Percentiles rank a stretch among this genome's conserved stretches.
phyloP scores from a whole-genome alignment of 345 rosid species.

The Alliaria petiolata region DNA sequence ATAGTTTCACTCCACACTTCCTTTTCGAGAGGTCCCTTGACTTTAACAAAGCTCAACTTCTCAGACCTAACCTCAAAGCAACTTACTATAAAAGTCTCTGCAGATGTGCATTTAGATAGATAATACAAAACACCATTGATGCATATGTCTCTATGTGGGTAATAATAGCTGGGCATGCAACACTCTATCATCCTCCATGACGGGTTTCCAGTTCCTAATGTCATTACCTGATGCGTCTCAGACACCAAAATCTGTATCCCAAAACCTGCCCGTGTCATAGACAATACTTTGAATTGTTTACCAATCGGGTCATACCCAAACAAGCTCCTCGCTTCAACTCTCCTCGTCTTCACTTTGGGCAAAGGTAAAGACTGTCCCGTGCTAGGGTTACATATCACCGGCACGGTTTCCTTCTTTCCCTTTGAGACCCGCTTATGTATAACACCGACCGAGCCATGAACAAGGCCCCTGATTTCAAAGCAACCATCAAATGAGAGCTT shows the following conservation, averaged over 20 bases:
- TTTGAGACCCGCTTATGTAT: no score
- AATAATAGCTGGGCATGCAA: background rate
- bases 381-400: background rate
- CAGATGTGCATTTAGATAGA: background rate
- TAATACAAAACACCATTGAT: constrained; percentile 1
- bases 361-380: background rate
- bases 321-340: background rate
- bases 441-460: background rate
- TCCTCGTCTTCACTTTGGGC: background rate
- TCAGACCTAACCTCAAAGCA: background rate
- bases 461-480: no score
- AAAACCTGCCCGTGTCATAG: background rate
- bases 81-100: background rate
- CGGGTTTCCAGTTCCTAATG: background rate
- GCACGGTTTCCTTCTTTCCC: background rate
- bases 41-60: background rate
- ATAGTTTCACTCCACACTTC: background rate
- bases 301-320: background rate
- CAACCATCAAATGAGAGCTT: background rate
- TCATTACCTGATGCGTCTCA: background rate
- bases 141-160: background rate
- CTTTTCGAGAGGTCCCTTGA: background rate
- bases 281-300: background rate
- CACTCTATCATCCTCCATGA: background rate
- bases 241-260: background rate